These are phyloP conservation scores for Camellia sinensis DNA, from an alignment of 148 eudicot species.

Conservation along the genomic window DNA sequence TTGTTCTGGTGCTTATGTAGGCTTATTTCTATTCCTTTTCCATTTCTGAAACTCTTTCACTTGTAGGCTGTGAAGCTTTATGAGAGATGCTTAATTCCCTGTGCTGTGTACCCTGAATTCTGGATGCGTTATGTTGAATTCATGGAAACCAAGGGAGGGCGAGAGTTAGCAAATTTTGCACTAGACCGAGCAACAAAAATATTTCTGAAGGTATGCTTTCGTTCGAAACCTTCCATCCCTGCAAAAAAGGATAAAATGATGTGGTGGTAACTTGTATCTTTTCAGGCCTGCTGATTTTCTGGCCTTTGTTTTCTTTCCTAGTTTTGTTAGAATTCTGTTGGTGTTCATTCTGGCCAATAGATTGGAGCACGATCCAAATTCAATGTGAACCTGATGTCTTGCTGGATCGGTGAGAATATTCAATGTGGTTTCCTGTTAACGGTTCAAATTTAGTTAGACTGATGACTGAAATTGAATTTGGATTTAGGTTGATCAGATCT, in stretches of 20 bases:
- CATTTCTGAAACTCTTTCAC: conserved; percentile 16
- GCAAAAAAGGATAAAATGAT: neutral
- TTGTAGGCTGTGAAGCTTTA: conserved; percentile 76
- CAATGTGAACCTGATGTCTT: neutral
- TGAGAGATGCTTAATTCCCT: conserved; percentile 86
- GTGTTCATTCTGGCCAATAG: neutral
- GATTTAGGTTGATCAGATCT: neutral
- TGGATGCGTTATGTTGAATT: conserved; percentile 96
- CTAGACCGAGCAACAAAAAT: conserved; percentile 63
- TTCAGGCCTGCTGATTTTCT: neutral
- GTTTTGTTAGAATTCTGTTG: neutral
- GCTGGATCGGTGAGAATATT: neutral
- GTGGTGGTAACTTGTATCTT: conserved; percentile 10
- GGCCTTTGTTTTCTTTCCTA: neutral
- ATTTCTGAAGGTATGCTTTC: conserved; percentile 61
- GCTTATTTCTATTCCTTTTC: conserved; percentile 10
- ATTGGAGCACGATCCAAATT: neutral
- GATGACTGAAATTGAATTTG: conserved; percentile 1
- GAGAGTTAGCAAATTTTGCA: conserved; percentile 70
- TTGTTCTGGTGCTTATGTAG: conserved; percentile 13
- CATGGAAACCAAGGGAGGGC: conserved; percentile 75
- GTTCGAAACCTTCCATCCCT: too few relatives aligned
- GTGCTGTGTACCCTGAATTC: conserved; percentile 83
- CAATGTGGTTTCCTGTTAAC: neutral
- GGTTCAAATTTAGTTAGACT: neutral